These are phyloP conservation scores for Pyricularia grisea DNA, from an alignment of 2,329 filamentous ascomycete genomes.

Conservation along the genomic window DNA sequence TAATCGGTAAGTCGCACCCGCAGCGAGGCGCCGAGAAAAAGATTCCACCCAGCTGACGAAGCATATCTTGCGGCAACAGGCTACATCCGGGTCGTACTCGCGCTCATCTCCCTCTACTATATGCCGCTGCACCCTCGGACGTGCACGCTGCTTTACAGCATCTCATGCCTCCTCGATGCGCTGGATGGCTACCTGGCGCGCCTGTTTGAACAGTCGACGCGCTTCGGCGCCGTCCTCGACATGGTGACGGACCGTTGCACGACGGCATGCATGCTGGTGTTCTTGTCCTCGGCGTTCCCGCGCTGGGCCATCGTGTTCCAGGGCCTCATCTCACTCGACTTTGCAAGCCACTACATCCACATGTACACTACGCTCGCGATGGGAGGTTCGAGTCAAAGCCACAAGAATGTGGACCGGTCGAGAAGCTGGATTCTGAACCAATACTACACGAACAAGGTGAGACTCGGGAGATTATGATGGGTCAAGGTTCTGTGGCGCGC, in stretches of 20 bases:
- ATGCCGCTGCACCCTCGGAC: conserved; percentile 98
- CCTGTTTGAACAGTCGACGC: conserved; percentile 81
- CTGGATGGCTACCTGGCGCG: conserved; percentile 91
- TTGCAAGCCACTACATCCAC: conserved; percentile 97
- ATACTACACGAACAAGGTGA: conserved; percentile 95
- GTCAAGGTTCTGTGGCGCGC: not conserved
- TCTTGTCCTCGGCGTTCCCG: conserved; percentile 88
- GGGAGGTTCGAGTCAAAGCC: conserved; percentile 69
- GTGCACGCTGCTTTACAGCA: conserved; percentile 81
- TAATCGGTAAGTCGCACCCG: conserved; percentile 50
- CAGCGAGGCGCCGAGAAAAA: not conserved
- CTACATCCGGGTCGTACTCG: conserved; percentile 69
- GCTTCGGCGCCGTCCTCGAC: conserved; percentile 92
- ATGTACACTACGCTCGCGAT: conserved; percentile 95
- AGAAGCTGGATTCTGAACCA: conserved; percentile 84
- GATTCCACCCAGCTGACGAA: not conserved
- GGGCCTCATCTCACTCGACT: conserved; percentile 80
- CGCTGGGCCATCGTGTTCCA: conserved; percentile 94
- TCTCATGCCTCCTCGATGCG: conserved; percentile 92
- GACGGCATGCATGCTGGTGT: conserved; percentile 88
- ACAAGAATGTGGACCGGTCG: conserved; percentile 88
- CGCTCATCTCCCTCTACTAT: conserved; percentile 90
- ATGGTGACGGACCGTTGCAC: conserved; percentile 99
- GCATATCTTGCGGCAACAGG: conserved; percentile 34
- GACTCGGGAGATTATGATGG: not conserved